Base-by-base conservation (phyloP, 768 basidiomycete species). In the Sporobolomyces roseus region DNA sequence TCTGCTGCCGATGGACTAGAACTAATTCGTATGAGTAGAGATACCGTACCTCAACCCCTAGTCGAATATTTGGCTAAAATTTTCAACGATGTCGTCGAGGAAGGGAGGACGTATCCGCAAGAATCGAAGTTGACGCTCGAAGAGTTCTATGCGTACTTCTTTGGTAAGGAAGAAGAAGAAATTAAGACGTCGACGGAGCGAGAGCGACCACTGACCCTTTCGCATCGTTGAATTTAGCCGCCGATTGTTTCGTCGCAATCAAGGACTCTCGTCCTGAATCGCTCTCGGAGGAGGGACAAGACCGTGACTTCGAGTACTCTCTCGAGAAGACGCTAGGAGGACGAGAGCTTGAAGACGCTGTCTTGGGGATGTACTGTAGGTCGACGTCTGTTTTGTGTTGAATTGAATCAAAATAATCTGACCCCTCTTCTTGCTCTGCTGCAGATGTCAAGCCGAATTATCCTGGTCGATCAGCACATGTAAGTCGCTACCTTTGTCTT, bases 21-120 rank as follows among this genome's bases (percentile, higher is more conserved):
- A n/a, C n/a, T n/a, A n/a, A n/a, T n/a, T n/a, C n/a, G n/a, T n/a
- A n/a, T n/a, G n/a, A n/a, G n/a, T n/a, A n/a, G 89, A 62, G 82
- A 85, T 27, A 83, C 87, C 74, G 82, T 90, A 23, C 82, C 83
- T 70, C 45, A 66, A 36, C 80, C 85, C 30, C 67, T 72, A 35
- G 56, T 72, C 41, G 61, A 30, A 13, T 72, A 68, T 51, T 61
- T 72, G 35, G 48, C 61, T 12, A n/a, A 46, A 10, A 54, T 74
- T 1, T 93, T 94, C 78, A 83, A 85, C n/a, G 81, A 82, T 60
- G 90, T 88, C 74, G 81, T 94, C 17, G 86, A 86, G 63, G 84
- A 84, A 52, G 93, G 93, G 2, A 75, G 80, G 70, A 91, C 92
- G 12, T 94, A 93, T 78, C 91, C 92, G 0, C 92, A 93, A 78